Conservation (phyloP, 768 basidiomycete species). For the Pseudohyphozyma bogoriensis region DNA sequence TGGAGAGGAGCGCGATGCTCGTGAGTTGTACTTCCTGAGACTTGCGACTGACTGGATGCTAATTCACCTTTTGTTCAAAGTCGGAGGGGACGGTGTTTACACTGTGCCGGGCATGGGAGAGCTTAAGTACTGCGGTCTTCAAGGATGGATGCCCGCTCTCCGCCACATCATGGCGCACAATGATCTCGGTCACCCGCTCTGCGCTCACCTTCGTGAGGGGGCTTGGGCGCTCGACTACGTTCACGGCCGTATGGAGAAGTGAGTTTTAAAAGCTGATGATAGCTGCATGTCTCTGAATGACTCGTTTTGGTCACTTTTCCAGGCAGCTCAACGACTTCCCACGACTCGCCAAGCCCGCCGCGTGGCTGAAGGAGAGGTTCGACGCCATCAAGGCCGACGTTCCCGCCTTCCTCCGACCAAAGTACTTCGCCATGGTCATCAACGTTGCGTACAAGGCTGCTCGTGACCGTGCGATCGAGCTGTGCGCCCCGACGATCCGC, state of each 20-base stretch:
- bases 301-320: background rate
- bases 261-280: no score
- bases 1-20: constrained; percentile 79
- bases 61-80: constrained; percentile 22
- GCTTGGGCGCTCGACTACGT: constrained; percentile 90
- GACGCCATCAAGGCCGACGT: constrained; percentile 62
- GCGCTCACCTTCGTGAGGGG: constrained; percentile 74
- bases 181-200: constrained; percentile 86
- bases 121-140: constrained; percentile 82
- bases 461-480: constrained; percentile 68
- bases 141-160: constrained; percentile 93
- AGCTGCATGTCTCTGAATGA: no score
- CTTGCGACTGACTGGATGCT: background rate
- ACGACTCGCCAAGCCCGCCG: constrained; percentile 55
- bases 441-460: constrained; percentile 89
- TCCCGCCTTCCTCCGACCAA: constrained; percentile 83
- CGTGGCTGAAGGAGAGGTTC: constrained; percentile 83
- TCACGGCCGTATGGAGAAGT: constrained; percentile 58
- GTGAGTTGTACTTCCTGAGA: constrained; percentile 23
- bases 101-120: constrained; percentile 63
- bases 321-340: constrained; percentile 53
- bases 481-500: constrained; percentile 74
- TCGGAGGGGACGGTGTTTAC: constrained; percentile 70
- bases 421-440: constrained; percentile 87
- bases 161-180: constrained; percentile 75